Evolutionary conservation across 495 filamentous ascomycete genomes (phyloP), one percentile per base, ranked within the genome.

Genomic region (Penicillium arizonense): DNA sequence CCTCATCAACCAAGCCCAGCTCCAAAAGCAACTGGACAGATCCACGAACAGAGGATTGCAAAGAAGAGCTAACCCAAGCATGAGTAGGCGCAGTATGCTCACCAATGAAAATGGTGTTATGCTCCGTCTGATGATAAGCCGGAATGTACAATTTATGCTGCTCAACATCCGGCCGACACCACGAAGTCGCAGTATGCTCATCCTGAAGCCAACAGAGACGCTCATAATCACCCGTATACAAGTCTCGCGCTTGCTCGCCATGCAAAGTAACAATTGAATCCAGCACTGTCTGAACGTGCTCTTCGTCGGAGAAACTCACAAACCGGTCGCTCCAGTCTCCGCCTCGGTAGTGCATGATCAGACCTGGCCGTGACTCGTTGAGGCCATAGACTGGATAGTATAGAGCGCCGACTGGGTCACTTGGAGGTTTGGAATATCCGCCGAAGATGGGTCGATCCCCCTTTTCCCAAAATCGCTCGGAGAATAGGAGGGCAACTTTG

Each of bases 41-140:
- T 0, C 84, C 85, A 0, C 84, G 66, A 28, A 87, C 81, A 0
- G 81, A 82, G 24, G 77, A 81, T 55, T 87, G 82, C 16, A 88
- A 57, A 0, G 83, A 81, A 12, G 76, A 77, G 16, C 81, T 79
- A 30, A 88, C 85, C 85, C 85, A 88, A 3, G 83, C 83, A 57
- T 87, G 84, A 7, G 85, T 87, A 55, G 82, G 85, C 21, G 76
- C 78, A 3, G 84, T 87, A 59, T 87, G 84, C 70, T 88, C 84
- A 10, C 85, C 85, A 2, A 87, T 69, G 47, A 87, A 87, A 32
- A 87, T 79, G 50, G 82, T 80, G 59, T 79, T 77, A 50, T 80
- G 77, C 57, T 87, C 81, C 0, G 83, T 87, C 61, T 83, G 73
- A 52, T 82, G 86, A 55, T 82, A 87, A 56, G 84, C 80, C 0